Conservation (phyloP, 179 eudicot species). For the Carnegiea gigantea region DNA sequence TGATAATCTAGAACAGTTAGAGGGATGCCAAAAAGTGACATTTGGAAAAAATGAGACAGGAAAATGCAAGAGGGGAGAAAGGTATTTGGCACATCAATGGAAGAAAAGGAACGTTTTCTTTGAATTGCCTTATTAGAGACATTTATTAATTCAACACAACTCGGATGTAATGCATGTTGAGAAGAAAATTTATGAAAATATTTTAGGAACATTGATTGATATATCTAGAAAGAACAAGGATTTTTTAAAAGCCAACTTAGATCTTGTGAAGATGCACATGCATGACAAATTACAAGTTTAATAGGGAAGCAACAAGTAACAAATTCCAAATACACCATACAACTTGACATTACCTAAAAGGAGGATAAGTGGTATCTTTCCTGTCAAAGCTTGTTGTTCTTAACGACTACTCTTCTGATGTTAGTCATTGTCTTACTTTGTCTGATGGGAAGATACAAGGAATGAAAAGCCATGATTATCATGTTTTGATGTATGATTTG, state of each 20-base stretch:
- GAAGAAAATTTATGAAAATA: neutral
- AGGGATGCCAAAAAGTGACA: neutral
- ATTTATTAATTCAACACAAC: neutral
- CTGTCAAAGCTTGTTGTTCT: slow-evolving; percentile 11
- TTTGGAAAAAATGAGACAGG: neutral
- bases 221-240: slow-evolving; percentile 12
- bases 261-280: slow-evolving; percentile 6
- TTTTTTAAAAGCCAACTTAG: neutral
- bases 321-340: neutral
- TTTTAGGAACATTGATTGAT: neutral
- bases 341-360: slow-evolving; percentile 10
- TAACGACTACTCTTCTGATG: slow-evolving; percentile 18
- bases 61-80: neutral
- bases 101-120: slow-evolving; percentile 10
- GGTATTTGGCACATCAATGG: slow-evolving; percentile 2
- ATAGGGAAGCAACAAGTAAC: neutral
- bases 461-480: slow-evolving; percentile 30
- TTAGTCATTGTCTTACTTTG: slow-evolving; percentile 2
- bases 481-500: slow-evolving; percentile 23
- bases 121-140: slow-evolving; percentile 9
- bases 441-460: slow-evolving; percentile 13
- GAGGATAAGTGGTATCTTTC: neutral
- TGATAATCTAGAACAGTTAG: slow-evolving; percentile 10
- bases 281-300: neutral
- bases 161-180: neutral